Conservation (phyloP, 1,284 basidiomycete species). For the Tylopilus sp. region DNA sequence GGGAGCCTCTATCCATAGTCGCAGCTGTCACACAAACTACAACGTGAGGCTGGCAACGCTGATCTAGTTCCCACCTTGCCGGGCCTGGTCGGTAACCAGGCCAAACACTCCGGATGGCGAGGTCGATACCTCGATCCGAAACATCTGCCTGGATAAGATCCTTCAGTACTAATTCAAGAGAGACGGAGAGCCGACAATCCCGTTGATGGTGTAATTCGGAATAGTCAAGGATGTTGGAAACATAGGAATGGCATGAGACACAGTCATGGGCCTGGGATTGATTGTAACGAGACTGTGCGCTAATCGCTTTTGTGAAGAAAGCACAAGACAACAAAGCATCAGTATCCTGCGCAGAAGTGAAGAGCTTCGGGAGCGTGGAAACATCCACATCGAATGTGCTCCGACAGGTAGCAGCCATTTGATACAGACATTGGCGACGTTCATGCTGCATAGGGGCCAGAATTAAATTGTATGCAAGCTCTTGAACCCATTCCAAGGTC, state of each 20-base stretch:
- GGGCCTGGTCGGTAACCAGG: slow-evolving; percentile 13
- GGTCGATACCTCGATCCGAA: slow-evolving; percentile 41
- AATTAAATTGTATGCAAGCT: slow-evolving; percentile 44
- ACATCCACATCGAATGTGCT: slow-evolving; percentile 51
- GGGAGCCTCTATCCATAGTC: background rate
- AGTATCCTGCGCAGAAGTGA: slow-evolving; percentile 39
- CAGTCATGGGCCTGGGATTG: too few species aligned
- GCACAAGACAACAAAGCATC: slow-evolving; percentile 48
- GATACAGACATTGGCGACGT: slow-evolving; percentile 2
- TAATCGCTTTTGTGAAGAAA: slow-evolving; percentile 34
- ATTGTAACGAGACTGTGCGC: too few species aligned
- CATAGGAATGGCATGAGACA: background rate
- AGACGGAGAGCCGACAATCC: slow-evolving; percentile 43
- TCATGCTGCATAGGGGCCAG: too few species aligned
- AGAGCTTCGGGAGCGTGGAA: slow-evolving; percentile 21
- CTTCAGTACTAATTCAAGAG: slow-evolving; percentile 33
- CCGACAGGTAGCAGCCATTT: slow-evolving; percentile 52
- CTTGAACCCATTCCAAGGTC: slow-evolving; percentile 48
- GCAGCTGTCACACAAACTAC: background rate
- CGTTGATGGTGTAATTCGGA: slow-evolving; percentile 33
- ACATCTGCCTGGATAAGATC: slow-evolving; percentile 12
- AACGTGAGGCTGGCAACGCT: too few species aligned
- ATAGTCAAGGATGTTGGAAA: background rate
- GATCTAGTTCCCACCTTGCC: background rate
- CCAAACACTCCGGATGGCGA: slow-evolving; percentile 50